Base-by-base conservation (phyloP, 2,329 filamentous ascomycete species). In the Akanthomyces dipterigenus region DNA sequence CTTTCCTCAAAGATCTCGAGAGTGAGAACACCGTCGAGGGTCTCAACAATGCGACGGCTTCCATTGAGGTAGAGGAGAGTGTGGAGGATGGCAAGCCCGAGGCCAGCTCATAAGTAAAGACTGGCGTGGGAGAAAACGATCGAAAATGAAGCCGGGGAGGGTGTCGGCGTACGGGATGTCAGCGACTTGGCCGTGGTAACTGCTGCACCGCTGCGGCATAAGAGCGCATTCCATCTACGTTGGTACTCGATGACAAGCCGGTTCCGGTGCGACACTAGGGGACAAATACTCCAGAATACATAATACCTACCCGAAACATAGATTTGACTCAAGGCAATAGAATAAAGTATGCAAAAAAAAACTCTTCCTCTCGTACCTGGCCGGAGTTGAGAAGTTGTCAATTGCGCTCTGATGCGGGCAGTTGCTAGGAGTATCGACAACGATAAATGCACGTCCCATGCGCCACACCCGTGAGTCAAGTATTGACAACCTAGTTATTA, bases 1-100 rank as follows among this genome's bases (percentile, higher is more conserved):
- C 76, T n/a, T 74, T 79, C 63, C 76, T 78, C 22, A 75, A 75
- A 51, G 74, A 74, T 53, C 65, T 84, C 12, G 82, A 85, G 69
- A 74, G 73, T 5, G 72, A 76, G 61, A 81, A 82, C 56, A 74
- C 74, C 43, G 74, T 75, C 54, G 75, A 74, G 20, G 81, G 78
- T 0, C 64, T 84, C 55, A 75, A 68, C 18, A 70, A 65, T 22
- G 74, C 72, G 0, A 72, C 77, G 1, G 73, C 70, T 38, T 73
- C 70, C 1, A 71, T 79, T 3, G 72, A 77, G 63, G 65, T 80
- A 34, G 71, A 71, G 36, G 76, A 70, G 11, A 73, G 66, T 0
- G 70, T 69, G 3, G 71, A 71, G 5, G 67, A 62, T 1, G 36
- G 24, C 11, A 46, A 46, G 46, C 46, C 38, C 2, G 60, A 38